Base-by-base conservation (phyloP, 1,284 basidiomycete species). In the Cryptococcus wingfieldii region DNA sequence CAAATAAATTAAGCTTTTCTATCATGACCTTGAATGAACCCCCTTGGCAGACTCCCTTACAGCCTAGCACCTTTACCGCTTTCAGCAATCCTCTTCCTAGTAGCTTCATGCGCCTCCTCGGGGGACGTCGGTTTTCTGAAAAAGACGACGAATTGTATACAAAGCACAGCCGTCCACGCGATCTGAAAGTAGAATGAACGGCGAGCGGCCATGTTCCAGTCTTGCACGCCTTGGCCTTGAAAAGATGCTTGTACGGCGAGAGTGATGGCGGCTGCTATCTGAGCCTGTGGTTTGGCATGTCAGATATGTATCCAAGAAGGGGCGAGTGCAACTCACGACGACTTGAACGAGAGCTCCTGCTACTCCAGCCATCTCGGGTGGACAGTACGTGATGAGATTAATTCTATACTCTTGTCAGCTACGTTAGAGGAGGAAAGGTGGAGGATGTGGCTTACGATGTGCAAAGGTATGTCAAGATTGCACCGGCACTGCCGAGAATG, bases 191-290 rank as follows among this genome's bases (percentile, higher is more conserved):
- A 73, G 58, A 63, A 71, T 4, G 60, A 61, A 41, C 70, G 55
- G 18, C 55, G 59, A 6, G 54, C 59, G 10, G 60, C 58, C 14
- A 58, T 37, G 37, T 64, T 61, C 72, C 72, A 76, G 50, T 72
- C 60, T 34, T 49, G 39, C 12, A 71, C 48, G 8, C 59, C 59
- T 42, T 63, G 50, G 38, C 63, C 61, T 48, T 71, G 64, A n/a
- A 76, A 64, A 19, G 70, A 73, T 14, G 71, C 72, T 56, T 74
- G 71, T 4, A 75, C 69, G 23, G 72, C 71, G 27, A 76, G 61
- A 18, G 60, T 60, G 55, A 76, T 61, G 18, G 70, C 66, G 27
- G 66, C 65, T 5, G 68, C 69, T 25, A 70, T 55, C 52, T 73
- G 71, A 38, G 65, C 63, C 51, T 53, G 37, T 9, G 18, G 19